Evolutionary conservation across 495 filamentous ascomycete species (phyloP).

Genomic region (Talaromyces borbonicus): DNA sequence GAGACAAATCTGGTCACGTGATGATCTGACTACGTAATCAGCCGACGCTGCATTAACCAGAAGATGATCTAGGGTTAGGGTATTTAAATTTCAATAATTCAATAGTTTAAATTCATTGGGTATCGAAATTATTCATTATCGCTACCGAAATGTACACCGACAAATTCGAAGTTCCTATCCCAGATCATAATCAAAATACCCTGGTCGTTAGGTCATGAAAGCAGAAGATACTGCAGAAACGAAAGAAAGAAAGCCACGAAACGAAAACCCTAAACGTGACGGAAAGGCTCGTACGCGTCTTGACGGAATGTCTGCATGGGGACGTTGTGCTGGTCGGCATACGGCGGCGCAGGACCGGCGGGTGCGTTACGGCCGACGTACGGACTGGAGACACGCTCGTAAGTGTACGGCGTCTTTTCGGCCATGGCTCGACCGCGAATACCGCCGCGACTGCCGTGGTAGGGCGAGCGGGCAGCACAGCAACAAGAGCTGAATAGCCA

Average conservation of each 20-base stretch:
- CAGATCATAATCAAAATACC: not conserved
- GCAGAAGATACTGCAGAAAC: not conserved
- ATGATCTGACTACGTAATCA: no score
- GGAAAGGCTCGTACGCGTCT: constrained; percentile 38
- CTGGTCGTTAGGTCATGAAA: constrained; percentile 5
- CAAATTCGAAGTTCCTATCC: not conserved
- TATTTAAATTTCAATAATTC: no score
- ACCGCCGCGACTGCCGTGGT: constrained; percentile 24
- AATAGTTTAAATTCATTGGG: constrained; percentile 7
- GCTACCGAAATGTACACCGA: not conserved
- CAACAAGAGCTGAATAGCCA: constrained; percentile 90
- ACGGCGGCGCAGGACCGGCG: constrained; percentile 12
- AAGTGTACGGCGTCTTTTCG: constrained; percentile 43
- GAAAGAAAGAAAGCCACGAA: constrained; percentile 6
- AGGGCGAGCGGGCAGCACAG: constrained; percentile 56
- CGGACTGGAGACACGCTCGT: constrained; percentile 35
- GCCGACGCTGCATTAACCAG: no score
- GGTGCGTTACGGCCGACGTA: constrained; percentile 10
- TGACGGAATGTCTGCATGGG: constrained; percentile 15
- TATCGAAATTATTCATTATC: not conserved
- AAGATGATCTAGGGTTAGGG: no score
- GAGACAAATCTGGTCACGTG: no score
- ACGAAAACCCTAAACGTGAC: constrained; percentile 22
- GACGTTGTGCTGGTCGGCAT: constrained; percentile 13
- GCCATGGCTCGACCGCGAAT: constrained; percentile 24